Evolutionary conservation across 2,329 filamentous ascomycete genomes (phyloP), one percentile per base, ranked within the genome.

Genomic region (Onygenales sp.): DNA sequence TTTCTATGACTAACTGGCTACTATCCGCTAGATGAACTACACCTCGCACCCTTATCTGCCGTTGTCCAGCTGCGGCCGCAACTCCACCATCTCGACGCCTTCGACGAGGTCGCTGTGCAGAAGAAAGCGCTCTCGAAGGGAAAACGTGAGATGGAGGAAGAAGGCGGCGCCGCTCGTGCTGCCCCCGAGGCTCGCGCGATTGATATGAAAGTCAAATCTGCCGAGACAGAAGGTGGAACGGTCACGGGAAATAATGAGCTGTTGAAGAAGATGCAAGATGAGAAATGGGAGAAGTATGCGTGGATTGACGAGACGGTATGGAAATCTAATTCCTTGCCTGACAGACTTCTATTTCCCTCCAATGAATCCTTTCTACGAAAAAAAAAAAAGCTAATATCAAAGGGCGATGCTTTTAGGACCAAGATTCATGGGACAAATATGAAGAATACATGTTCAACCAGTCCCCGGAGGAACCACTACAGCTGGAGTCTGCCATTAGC

Each of bases 21-120:
- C 17, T 6, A 9, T 11, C 2, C 10, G n/a, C 13, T 59, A 91
- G 88, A 88, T 61, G 84, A 94, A 65, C 76, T 96, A 8, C 89
- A 96, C 71, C 82, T 97, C 41, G 94, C 89, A 0, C 87, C 87
- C 27, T 81, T 94, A 45, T 83, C 85, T 42, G 86, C 88, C 2
- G 82, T 95, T 44, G 87, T 95, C 43, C 89, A 95, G 66, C 83
- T 98, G 64, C 87, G 91, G 3, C 90, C 93, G 0, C 89, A 96
- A 64, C 86, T 95, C 57, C 89, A 95, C 71, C 90, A 97, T 72
- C 78, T 97, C 60, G 93, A 97, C 71, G 92, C 93, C 3, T 72
- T 83, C 45, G 78, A 85, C 46, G 89, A 96, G 63, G 79, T 88
- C 7, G 64, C 67, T 3, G 58, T 61, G 4, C 69, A 68, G 50